Conservation (phyloP, 1,284 basidiomycete genomes). For the Megacollybia platyphylla region DNA sequence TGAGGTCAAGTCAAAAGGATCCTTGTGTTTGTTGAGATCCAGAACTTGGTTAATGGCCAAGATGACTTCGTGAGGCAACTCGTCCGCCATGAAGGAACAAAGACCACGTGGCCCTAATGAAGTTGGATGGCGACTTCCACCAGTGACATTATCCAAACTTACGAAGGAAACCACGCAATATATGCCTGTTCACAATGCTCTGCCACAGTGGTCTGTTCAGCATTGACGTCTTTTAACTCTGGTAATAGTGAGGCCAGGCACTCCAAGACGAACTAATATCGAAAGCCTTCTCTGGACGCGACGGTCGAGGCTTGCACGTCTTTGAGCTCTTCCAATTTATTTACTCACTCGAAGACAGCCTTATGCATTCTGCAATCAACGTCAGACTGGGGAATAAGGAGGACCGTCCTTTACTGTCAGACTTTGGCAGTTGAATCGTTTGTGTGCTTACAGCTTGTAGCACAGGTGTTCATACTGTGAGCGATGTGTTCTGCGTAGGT, state of each 20-base stretch:
- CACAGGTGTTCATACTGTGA: conserved; percentile 75
- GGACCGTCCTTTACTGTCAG: conserved; percentile 64
- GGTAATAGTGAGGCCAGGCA: conserved; percentile 25
- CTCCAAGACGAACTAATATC: conserved; percentile 82
- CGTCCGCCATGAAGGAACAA: conserved; percentile 10
- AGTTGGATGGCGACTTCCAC: background rate
- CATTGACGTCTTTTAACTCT: background rate
- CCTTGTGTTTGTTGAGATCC: conserved; percentile 31
- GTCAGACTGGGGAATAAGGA: conserved; percentile 64
- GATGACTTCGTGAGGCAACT: conserved; percentile 53
- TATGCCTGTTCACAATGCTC: conserved; percentile 57
- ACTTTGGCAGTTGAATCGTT: background rate
- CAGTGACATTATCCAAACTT: conserved; percentile 32
- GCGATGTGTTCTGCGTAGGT: conserved; percentile 67
- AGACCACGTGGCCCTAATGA: background rate
- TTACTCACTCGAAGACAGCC: conserved; percentile 21
- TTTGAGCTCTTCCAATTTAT: background rate
- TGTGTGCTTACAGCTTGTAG: conserved; percentile 18
- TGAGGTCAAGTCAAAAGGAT: conserved; percentile 45
- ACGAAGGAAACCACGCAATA: conserved; percentile 36
- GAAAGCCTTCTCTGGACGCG: conserved; percentile 76
- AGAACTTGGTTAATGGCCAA: conserved; percentile 57
- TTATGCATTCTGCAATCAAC: conserved; percentile 71
- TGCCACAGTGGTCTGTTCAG: conserved; percentile 42
- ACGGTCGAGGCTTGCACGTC: conserved; percentile 71